Conservation (phyloP, 148 eudicot species). For the Camellia japonica region DNA sequence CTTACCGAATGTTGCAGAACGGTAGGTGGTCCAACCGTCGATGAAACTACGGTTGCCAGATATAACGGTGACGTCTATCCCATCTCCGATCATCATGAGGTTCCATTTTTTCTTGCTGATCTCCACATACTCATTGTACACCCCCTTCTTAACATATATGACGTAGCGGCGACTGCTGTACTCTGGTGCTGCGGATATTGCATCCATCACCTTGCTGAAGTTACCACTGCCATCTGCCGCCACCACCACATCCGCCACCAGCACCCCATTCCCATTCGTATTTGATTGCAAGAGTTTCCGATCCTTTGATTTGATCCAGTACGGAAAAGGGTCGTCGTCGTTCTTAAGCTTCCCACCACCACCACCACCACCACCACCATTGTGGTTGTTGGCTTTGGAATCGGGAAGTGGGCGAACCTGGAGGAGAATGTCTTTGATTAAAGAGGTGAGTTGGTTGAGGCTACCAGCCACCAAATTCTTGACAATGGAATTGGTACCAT, state of each 20-base stretch:
- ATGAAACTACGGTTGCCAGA: slow-evolving; percentile 45
- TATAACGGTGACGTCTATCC: slow-evolving; percentile 15
- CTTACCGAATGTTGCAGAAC: too few relatives aligned
- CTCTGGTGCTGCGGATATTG: slow-evolving; percentile 47
- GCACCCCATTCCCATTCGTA: not conserved
- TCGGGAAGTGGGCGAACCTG: slow-evolving; percentile 40
- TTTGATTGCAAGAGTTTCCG: slow-evolving; percentile 45
- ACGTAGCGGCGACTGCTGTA: slow-evolving; percentile 44
- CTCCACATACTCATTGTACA: slow-evolving; percentile 69
- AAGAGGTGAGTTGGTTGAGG: slow-evolving; percentile 50
- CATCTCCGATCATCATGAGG: slow-evolving; percentile 79
- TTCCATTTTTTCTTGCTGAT: slow-evolving; percentile 65
- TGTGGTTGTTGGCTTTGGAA: slow-evolving; percentile 7
- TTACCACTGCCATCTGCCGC: slow-evolving; percentile 70
- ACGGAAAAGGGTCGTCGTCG: slow-evolving; percentile 32
- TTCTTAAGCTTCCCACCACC: slow-evolving; percentile 24
- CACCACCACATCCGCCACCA: slow-evolving; percentile 49
- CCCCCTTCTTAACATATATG: slow-evolving; percentile 13
- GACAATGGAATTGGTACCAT: slow-evolving; percentile 56
- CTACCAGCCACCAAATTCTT: slow-evolving; percentile 44
- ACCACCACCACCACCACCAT: slow-evolving; percentile 10
- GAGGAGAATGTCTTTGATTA: slow-evolving; percentile 45
- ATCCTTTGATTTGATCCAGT: slow-evolving; percentile 52
- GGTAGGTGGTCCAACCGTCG: too few relatives aligned
- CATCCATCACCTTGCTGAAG: slow-evolving; percentile 56